These are phyloP conservation scores for Moricandia arvensis DNA, from an alignment of 345 rosid genomes.

Conservation along the genomic window DNA sequence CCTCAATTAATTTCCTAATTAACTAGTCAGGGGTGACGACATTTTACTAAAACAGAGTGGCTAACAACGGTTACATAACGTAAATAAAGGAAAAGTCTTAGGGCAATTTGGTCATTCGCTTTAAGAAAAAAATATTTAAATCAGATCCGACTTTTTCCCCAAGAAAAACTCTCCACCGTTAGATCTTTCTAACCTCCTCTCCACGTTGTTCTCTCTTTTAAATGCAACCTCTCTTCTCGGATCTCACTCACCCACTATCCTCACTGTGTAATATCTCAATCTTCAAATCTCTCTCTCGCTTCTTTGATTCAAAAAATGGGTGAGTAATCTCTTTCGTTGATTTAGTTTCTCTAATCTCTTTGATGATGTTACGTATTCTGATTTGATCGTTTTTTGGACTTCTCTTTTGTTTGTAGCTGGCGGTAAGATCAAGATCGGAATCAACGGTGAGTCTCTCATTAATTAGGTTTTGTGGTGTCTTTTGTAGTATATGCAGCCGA, in stretches of 20 bases:
- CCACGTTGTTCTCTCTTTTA: constrained; percentile 32
- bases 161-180: constrained; percentile 33
- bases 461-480: neutral
- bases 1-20: neutral
- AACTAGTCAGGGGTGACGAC: constrained; percentile 21
- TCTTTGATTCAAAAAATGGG: constrained; percentile 20
- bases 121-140: constrained; percentile 6
- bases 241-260: neutral
- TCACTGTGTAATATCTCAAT: constrained; percentile 4
- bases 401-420: neutral
- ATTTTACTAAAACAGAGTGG: neutral
- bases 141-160: constrained; percentile 34
- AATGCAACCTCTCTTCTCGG: constrained; percentile 12
- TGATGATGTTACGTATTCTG: neutral
- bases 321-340: neutral
- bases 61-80: neutral
- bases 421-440: constrained; percentile 80
- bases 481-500: neutral
- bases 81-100: neutral
- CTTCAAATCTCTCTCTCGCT: neutral
- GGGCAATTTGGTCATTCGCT: neutral
- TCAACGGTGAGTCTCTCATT: constrained; percentile 58
- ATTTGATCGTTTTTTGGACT: constrained; percentile 13
- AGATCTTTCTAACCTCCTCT: constrained; percentile 27
- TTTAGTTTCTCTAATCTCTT: no score